Evolutionary conservation across 2,329 filamentous ascomycete species (phyloP).

Genomic region (Cercospora citrullina): DNA sequence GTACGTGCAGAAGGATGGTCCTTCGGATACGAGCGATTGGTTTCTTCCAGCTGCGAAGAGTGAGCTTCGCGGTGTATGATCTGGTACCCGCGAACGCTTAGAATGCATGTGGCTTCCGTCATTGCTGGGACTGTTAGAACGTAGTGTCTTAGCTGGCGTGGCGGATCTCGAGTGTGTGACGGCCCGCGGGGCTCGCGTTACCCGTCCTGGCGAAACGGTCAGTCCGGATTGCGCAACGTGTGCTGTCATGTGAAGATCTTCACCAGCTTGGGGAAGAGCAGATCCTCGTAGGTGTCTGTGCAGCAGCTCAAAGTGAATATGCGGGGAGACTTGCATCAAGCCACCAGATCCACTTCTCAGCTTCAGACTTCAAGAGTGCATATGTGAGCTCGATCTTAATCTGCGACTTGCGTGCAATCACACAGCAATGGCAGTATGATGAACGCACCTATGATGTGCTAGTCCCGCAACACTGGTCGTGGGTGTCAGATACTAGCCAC

Average conservation of each 20-base stretch:
- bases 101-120: background rate
- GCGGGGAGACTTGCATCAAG: constrained; percentile 10
- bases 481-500: background rate
- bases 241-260: constrained; percentile 1
- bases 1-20: background rate
- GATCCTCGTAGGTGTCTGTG: constrained; percentile 7
- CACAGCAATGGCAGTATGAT: background rate
- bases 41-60: background rate
- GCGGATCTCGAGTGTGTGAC: background rate
- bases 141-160: background rate
- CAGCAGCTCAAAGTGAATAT: constrained; percentile 11
- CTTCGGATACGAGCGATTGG: background rate
- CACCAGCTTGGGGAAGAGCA: constrained; percentile 2
- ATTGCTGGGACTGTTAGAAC: background rate
- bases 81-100: background rate
- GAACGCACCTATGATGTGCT: background rate
- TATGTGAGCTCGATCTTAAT: constrained; percentile 1
- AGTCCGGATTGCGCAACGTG: background rate
- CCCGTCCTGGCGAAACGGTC: background rate
- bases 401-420: background rate
- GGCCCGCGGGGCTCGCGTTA: constrained; percentile 8
- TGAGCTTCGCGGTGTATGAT: constrained; percentile 3
- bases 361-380: constrained; percentile 9
- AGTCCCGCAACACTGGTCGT: background rate
- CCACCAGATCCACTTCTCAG: constrained; percentile 11